Percentiles rank a stretch among this genome's conserved stretches.
These are phyloP conservation scores for Fusarium floridanum DNA, from an alignment of 2,329 filamentous ascomycete genomes.

Conservation along the genomic window DNA sequence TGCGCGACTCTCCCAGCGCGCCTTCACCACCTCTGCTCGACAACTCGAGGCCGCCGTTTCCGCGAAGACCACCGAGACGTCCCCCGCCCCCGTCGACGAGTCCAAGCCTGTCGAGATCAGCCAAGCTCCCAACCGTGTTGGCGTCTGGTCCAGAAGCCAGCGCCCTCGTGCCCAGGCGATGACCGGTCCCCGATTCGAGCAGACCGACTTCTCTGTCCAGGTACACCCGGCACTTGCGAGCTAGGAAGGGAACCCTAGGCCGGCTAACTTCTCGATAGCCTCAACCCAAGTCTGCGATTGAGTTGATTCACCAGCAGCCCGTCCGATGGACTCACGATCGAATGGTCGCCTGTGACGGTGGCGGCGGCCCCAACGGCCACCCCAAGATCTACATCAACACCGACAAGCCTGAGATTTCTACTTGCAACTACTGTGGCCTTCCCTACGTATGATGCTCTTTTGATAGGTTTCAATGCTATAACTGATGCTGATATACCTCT, in stretches of 20 bases:
- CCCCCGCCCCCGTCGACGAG: conserved; percentile 60
- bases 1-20: conserved; percentile 59
- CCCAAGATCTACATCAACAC: conserved; percentile 97
- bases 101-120: conserved; percentile 62
- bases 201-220: conserved; percentile 94
- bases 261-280: conserved; percentile 69
- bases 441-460: conserved; percentile 80
- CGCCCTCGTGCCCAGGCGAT: conserved; percentile 85
- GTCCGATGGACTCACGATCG: conserved; percentile 90
- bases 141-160: conserved; percentile 89
- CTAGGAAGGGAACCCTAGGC: conserved; percentile 14
- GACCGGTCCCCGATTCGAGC: conserved; percentile 95
- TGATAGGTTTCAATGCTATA: background rate
- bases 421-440: conserved; percentile 92
- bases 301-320: conserved; percentile 95
- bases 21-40: conserved; percentile 63
- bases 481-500: conserved; percentile 18
- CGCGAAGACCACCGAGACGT: conserved; percentile 56
- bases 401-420: conserved; percentile 93
- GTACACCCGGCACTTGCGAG: conserved; percentile 62
- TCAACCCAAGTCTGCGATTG: conserved; percentile 89
- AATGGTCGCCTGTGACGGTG: conserved; percentile 89
- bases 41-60: conserved; percentile 60
- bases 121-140: conserved; percentile 89
- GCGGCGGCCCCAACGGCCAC: conserved; percentile 90